A percentile compares a stretch with the other conserved stretches of the same genome.
These are phyloP conservation scores for Biscogniauxia sp. DNA, from an alignment of 2,329 filamentous ascomycete genomes.

Conservation along the genomic window DNA sequence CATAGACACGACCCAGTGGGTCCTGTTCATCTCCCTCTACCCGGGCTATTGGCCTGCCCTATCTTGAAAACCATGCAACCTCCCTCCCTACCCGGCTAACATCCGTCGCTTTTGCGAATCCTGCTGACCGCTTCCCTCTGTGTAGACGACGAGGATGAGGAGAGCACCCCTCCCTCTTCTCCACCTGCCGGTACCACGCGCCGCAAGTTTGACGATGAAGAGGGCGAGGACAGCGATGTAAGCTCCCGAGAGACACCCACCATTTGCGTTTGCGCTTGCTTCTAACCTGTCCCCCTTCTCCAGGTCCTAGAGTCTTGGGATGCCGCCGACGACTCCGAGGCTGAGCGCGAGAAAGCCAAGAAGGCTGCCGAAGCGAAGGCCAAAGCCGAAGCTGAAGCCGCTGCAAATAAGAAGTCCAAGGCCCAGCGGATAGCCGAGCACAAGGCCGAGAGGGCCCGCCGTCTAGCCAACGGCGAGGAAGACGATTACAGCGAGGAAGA, in stretches of 20 bases:
- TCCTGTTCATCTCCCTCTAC: constrained; percentile 7
- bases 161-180: constrained; percentile 36
- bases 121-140: constrained; percentile 22
- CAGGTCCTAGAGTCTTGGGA: constrained; percentile 97
- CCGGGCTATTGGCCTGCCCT: constrained; percentile 15
- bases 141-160: constrained; percentile 38
- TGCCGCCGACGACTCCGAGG: constrained; percentile 93
- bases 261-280: background rate
- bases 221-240: constrained; percentile 78
- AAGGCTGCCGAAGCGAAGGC: constrained; percentile 83
- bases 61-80: constrained; percentile 11
- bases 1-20: constrained; percentile 16
- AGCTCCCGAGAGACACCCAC: constrained; percentile 27
- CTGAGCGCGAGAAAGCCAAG: constrained; percentile 90
- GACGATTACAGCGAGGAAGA: constrained; percentile 66
- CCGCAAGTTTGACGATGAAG: constrained; percentile 88
- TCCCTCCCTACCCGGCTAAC: constrained; percentile 3
- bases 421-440: constrained; percentile 80
- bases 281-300: constrained; percentile 7
- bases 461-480: constrained; percentile 51
- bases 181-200: constrained; percentile 40
- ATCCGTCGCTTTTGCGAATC: constrained; percentile 7
- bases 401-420: constrained; percentile 88
- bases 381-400: constrained; percentile 84
- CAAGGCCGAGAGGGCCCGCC: constrained; percentile 58